phyloP scores from a whole-genome alignment of 352 stramenopile species.

The Phytophthora hybrid region DNA sequence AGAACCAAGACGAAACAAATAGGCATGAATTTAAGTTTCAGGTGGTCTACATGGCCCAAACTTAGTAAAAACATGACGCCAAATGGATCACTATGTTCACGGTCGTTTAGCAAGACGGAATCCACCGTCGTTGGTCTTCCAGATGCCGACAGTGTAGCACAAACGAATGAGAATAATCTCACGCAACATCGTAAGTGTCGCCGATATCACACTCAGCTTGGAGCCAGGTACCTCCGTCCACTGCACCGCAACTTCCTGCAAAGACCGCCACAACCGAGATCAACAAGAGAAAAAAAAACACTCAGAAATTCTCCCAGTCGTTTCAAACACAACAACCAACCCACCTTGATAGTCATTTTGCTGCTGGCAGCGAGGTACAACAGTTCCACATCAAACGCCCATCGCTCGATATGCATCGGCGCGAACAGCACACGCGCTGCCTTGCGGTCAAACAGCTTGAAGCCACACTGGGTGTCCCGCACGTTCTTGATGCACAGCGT shows the following conservation, averaged over 20 bases:
- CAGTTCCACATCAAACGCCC: constrained; percentile 96
- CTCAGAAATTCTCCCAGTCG: constrained; percentile 2
- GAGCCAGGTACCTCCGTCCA: constrained; percentile 93
- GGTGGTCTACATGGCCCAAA: constrained; percentile 7
- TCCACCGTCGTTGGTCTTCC: constrained; percentile 75
- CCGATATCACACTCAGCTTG: constrained; percentile 90
- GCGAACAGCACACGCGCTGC: constrained; percentile 87
- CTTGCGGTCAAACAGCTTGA: constrained; percentile 94
- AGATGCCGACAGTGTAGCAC: constrained; percentile 92
- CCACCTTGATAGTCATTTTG: constrained; percentile 71
- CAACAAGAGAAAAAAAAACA: constrained; percentile 1
- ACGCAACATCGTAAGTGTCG: constrained; percentile 92
- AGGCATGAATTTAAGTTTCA: constrained; percentile 22
- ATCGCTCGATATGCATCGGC: constrained; percentile 94
- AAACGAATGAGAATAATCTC: constrained; percentile 92
- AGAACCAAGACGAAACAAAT: constrained; percentile 18
- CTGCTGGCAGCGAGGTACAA: constrained; percentile 83
- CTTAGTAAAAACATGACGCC: constrained; percentile 16
- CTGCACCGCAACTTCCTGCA: constrained; percentile 92
- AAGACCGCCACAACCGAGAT: constrained; percentile 8
- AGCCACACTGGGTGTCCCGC: constrained; percentile 95
- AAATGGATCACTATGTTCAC: constrained; percentile 32
- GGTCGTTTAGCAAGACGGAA: constrained; percentile 61
- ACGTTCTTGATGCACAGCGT: constrained; percentile 89
- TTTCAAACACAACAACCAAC: not conserved